phyloP scores from a whole-genome alignment of 805 yeast species.

The Kodamaea laetipori region DNA sequence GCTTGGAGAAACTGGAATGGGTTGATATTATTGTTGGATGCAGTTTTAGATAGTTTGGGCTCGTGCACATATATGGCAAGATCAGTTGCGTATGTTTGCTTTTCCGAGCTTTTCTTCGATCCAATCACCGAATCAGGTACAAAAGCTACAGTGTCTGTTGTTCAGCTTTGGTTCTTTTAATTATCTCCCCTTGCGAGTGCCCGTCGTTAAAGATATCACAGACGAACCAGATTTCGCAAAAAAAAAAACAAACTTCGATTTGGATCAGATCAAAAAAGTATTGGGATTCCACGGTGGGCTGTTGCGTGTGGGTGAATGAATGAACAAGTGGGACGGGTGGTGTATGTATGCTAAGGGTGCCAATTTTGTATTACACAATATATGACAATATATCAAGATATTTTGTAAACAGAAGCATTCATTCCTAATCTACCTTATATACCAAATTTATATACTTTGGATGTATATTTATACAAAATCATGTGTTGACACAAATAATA shows the following conservation, averaged over 20 bases:
- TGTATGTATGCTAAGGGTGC: slow-evolving; percentile 1
- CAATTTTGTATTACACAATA: slow-evolving; percentile 3
- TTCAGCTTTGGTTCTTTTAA: too few relatives aligned
- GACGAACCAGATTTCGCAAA: slow-evolving; percentile 6
- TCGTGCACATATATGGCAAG: background rate
- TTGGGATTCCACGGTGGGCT: background rate
- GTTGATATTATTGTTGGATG: background rate
- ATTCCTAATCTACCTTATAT: slow-evolving; percentile 6
- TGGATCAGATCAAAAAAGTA: slow-evolving; percentile 6
- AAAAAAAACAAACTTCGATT: slow-evolving; percentile 6
- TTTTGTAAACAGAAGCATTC: slow-evolving; percentile 7
- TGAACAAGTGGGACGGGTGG: slow-evolving; percentile 3
- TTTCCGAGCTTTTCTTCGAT: background rate
- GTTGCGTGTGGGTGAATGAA: slow-evolving; percentile 1
- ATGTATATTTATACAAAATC: slow-evolving; percentile 13
- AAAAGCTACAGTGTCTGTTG: background rate
- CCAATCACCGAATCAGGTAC: slow-evolving; percentile 5
- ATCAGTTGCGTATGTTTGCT: background rate
- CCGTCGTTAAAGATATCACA: too few relatives aligned
- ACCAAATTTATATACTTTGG: slow-evolving; percentile 4
- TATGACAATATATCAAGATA: slow-evolving; percentile 4
- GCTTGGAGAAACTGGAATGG: background rate
- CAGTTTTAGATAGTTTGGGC: too few relatives aligned
- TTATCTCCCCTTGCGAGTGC: too few relatives aligned
- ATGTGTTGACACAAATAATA: slow-evolving; percentile 15